Percentiles rank a stretch among this genome's conserved stretches.
These are phyloP conservation scores for Penicillium sp. DNA, from an alignment of 2,329 filamentous ascomycete species.

Conservation along the genomic window DNA sequence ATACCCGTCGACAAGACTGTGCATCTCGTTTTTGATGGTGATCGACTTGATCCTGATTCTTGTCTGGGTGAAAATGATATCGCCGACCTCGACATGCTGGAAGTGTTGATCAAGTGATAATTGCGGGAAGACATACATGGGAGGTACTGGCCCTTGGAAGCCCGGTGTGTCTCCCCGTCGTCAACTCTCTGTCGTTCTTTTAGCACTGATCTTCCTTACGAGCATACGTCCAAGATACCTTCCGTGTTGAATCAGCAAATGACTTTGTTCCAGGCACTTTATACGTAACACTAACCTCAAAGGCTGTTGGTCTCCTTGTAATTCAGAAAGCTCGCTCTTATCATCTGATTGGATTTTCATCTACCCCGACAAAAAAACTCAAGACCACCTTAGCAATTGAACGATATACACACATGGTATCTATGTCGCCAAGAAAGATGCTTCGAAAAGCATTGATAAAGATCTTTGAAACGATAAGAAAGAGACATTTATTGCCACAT, in stretches of 20 bases:
- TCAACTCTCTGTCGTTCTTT: too few species aligned
- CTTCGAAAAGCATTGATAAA: too few species aligned
- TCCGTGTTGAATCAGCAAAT: background rate
- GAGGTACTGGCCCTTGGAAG: slow-evolving; percentile 1
- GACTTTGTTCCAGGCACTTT: background rate
- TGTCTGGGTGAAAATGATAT: slow-evolving; percentile 71
- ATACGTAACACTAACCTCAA: background rate
- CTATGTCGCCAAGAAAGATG: too few species aligned
- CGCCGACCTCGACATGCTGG: slow-evolving; percentile 73
- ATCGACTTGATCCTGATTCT: slow-evolving; percentile 63
- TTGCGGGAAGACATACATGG: background rate
- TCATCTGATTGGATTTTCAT: background rate
- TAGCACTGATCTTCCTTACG: background rate
- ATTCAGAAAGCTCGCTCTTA: background rate
- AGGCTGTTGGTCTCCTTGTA: background rate
- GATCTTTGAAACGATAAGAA: too few species aligned
- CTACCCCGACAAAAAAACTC: too few species aligned
- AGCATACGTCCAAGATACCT: background rate
- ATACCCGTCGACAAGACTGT: slow-evolving; percentile 60
- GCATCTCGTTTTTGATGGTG: slow-evolving; percentile 74
- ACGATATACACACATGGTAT: too few species aligned
- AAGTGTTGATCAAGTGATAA: slow-evolving; percentile 66
- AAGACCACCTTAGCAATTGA: too few species aligned
- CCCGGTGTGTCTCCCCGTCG: background rate
- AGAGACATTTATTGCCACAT: too few species aligned